Evolutionary conservation across 495 filamentous ascomycete species (phyloP), one percentile per base, ranked within the genome.

Genomic region (Melanomma pulvis-pyrius): DNA sequence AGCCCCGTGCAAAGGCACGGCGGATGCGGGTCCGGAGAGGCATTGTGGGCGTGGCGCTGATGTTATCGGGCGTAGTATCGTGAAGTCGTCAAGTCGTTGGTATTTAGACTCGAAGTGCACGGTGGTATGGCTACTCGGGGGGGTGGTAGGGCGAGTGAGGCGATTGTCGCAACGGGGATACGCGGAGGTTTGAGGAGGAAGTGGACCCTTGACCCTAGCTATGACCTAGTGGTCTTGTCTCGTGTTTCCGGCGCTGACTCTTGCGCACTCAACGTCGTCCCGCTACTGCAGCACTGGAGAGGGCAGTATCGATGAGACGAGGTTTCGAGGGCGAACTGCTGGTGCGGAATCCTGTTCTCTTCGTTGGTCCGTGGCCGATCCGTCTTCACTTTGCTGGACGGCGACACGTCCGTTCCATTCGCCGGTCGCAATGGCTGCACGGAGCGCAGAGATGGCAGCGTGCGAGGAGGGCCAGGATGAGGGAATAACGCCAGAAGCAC

Each of bases 21-120:
- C 72, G 73, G 32, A 78, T 56, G 66, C 73, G 74, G 30, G 70
- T 71, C 65, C 77, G 76, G 73, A 79, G 68, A 51, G 69, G 59
- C 77, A 79, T 79, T 34, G 61, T 70, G 59, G 53, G 8, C 2
- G 34, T 60, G 9, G 29, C 22, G 49, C n/a, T 28, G 64, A 26
- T 24, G 22, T 56, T 0, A n/a, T n/a, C n/a, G n/a, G 59, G 53
- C 29, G 49, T 3, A 25, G 39, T 44, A 41, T 29, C 1, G 57
- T 56, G 13, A 66, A 7, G 15, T 47, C 30, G 30, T 15, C 49
- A 52, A 25, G 32, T 22, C 24, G 32, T 51, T 30, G 46, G 15
- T 44, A n/a, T 44, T 6, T 15, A n/a, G 13, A 44, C n/a, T 44
- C 8, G 13, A 12, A 3, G 39, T 17, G 39, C n/a, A 15, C 4